phyloP scores from a whole-genome alignment of 2,329 filamentous ascomycete genomes.

The Helicocarpus griseus region DNA sequence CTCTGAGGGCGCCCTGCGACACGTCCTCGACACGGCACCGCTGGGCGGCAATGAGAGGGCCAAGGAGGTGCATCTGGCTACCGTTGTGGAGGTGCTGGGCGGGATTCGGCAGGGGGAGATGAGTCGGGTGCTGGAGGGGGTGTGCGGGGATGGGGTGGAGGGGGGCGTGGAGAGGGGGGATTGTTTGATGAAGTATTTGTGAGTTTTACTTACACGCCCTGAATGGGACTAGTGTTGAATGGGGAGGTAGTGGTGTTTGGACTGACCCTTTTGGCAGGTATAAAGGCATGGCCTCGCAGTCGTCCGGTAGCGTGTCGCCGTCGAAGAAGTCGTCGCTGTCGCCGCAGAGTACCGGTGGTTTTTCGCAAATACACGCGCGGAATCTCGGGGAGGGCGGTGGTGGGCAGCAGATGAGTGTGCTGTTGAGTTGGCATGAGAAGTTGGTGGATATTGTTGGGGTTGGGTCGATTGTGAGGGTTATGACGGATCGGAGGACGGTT shows the following conservation, averaged over 20 bases:
- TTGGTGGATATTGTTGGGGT: constrained; percentile 86
- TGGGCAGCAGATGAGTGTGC: constrained; percentile 85
- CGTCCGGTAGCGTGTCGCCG: constrained; percentile 35
- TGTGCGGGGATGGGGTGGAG: constrained; percentile 64
- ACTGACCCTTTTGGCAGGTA: constrained; percentile 46
- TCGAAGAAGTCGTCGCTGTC: constrained; percentile 43
- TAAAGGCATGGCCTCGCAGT: constrained; percentile 66
- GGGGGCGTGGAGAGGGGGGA: constrained; percentile 80
- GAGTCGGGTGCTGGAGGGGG: constrained; percentile 72
- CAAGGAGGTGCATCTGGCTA: constrained; percentile 79
- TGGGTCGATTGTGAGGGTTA: constrained; percentile 85
- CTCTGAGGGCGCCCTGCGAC: constrained; percentile 72
- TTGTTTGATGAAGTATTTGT: constrained; percentile 97
- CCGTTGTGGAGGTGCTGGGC: constrained; percentile 85
- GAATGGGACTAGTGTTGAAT: not conserved
- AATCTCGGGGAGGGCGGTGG: constrained; percentile 56
- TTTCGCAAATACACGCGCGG: constrained; percentile 64
- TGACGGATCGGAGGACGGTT: constrained; percentile 92
- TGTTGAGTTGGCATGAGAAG: constrained; percentile 98
- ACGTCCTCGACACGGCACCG: constrained; percentile 76
- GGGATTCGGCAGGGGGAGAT: constrained; percentile 95
- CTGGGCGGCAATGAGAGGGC: constrained; percentile 44
- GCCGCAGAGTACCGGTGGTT: constrained; percentile 77
- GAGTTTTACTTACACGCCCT: constrained; percentile 31
- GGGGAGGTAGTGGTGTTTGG: constrained; percentile 6